A percentile compares a stretch with the other conserved stretches of the same genome.
These are phyloP conservation scores for Scutellaria minor DNA, from an alignment of 257 asterid genomes.

Conservation along the genomic window DNA sequence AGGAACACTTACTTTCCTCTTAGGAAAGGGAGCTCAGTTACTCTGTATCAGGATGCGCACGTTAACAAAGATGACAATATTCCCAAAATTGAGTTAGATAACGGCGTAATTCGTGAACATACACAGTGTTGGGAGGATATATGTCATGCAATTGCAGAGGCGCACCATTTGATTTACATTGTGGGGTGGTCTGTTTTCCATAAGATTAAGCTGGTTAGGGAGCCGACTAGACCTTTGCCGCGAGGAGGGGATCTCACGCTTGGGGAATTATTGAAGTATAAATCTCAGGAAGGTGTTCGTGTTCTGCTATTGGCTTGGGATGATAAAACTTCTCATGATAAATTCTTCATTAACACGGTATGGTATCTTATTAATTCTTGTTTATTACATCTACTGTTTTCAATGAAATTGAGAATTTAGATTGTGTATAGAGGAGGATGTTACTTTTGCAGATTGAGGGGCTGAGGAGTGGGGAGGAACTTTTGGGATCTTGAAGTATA, in stretches of 20 bases:
- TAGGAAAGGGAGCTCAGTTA: conserved; percentile 73
- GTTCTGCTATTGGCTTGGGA: conserved; percentile 92
- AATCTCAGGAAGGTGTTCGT: conserved; percentile 94
- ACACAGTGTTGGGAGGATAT: conserved; percentile 87
- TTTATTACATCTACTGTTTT: background rate
- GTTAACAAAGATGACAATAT: conserved; percentile 42
- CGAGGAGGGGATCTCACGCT: conserved; percentile 87
- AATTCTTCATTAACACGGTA: conserved; percentile 72
- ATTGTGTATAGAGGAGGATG: background rate
- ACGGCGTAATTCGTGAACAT: conserved; percentile 52
- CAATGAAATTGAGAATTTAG: conserved; percentile 20
- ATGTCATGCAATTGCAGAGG: conserved; percentile 81
- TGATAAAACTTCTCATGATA: conserved; percentile 87
- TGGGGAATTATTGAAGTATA: conserved; percentile 88
- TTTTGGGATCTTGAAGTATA: conserved; percentile 4
- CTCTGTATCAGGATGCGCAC: conserved; percentile 91
- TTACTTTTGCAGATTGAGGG: conserved; percentile 10
- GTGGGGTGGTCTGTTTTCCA: conserved; percentile 93
- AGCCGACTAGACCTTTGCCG: conserved; percentile 72
- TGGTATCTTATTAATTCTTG: conserved; percentile 8
- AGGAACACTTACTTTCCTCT: conserved; percentile 69
- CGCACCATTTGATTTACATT: conserved; percentile 87
- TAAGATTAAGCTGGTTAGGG: conserved; percentile 76
- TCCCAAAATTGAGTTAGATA: conserved; percentile 64
- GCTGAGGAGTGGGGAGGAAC: background rate